Evolutionary conservation across 306 rosid species (phyloP).

Genomic region (Morella rubra): DNA sequence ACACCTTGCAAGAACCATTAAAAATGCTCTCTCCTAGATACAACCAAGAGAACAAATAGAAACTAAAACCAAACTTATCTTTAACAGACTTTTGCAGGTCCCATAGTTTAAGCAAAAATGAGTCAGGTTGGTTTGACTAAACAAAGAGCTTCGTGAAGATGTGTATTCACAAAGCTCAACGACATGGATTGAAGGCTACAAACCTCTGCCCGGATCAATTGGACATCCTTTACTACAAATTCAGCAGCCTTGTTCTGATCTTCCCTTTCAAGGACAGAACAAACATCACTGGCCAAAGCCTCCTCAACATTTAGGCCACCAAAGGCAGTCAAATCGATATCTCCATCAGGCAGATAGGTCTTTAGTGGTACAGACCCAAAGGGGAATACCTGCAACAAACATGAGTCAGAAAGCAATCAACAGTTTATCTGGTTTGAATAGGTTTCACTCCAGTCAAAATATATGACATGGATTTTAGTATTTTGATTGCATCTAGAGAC

Average conservation of each 20-base stretch:
- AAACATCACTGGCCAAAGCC: conserved; percentile 11
- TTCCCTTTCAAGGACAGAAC: conserved; percentile 12
- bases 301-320: conserved; percentile 5
- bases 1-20: background rate
- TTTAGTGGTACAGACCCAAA: conserved; percentile 6
- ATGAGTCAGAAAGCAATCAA: background rate
- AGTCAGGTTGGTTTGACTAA: background rate
- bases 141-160: background rate
- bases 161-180: background rate
- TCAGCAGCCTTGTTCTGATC: conserved; percentile 4
- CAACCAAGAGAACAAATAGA: background rate
- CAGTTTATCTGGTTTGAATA: background rate
- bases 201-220: conserved; percentile 15
- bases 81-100: background rate
- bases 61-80: background rate
- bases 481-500: background rate
- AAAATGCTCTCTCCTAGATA: background rate
- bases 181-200: conserved; percentile 3
- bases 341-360: conserved; percentile 20
- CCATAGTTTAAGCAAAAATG: background rate
- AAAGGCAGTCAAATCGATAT: conserved; percentile 19
- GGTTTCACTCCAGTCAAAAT: background rate
- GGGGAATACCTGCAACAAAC: conserved; percentile 5
- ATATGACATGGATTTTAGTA: background rate
- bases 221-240: conserved; percentile 16